Evolutionary conservation across 2,329 filamentous ascomycete genomes (phyloP).

Genomic region (Diaporthe humulicola): DNA sequence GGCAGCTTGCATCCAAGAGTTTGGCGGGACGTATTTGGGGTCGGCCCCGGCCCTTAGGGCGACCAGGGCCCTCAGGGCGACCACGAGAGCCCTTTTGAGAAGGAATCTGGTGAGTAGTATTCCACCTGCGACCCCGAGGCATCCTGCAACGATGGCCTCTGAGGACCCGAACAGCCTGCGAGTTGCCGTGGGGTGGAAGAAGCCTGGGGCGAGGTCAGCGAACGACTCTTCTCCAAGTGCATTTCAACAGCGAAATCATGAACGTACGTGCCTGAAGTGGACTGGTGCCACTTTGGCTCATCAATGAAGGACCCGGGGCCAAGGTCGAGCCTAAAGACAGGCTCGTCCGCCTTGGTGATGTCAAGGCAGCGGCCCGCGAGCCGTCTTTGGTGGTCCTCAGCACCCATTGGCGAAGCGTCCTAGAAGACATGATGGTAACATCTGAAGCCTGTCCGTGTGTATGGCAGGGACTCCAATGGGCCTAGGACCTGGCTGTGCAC

Average conservation of each 20-base stretch:
- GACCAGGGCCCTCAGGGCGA: no score
- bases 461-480: not conserved
- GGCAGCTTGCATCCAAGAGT: not conserved
- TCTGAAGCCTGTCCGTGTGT: not conserved
- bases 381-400: not conserved
- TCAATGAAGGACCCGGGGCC: not conserved
- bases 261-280: not conserved
- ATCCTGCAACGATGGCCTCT: not conserved
- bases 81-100: not conserved
- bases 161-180: conserved; percentile 1
- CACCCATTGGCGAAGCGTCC: not conserved
- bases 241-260: not conserved
- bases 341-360: not conserved
- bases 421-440: not conserved
- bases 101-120: not conserved
- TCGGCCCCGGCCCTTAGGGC: no score
- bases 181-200: conserved; percentile 21
- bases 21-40: not conserved
- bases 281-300: not conserved
- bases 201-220: not conserved
- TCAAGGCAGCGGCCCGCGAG: not conserved
- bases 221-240: not conserved
- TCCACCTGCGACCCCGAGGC: not conserved
- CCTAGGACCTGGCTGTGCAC: not conserved
- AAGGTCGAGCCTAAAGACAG: not conserved